Percentiles rank a stretch among this genome's conserved stretches.
These are phyloP conservation scores for Fusarium marasasianum DNA, from an alignment of 2,329 filamentous ascomycete genomes.

Conservation along the genomic window DNA sequence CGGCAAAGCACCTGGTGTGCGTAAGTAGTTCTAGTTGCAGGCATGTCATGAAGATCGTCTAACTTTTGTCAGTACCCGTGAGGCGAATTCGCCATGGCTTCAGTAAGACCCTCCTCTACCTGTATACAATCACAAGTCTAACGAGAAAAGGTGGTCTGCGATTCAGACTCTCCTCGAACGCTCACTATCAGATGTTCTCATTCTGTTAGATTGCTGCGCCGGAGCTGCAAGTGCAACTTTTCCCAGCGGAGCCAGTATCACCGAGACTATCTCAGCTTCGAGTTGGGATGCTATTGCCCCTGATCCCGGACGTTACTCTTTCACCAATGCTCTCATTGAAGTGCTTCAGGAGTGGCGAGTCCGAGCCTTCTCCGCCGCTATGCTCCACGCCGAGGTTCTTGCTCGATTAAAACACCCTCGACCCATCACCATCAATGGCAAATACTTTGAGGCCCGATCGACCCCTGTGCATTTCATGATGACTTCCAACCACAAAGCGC, in stretches of 20 bases:
- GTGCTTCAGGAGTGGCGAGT: constrained; percentile 66
- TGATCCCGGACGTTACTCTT: constrained; percentile 67
- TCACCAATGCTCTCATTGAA: constrained; percentile 67
- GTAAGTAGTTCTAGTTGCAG: constrained; percentile 48
- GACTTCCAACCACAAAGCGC: constrained; percentile 67
- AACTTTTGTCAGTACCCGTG: constrained; percentile 54
- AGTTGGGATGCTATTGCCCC: constrained; percentile 71
- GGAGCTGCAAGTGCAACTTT: constrained; percentile 69
- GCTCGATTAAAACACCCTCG: constrained; percentile 69
- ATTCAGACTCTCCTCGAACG: constrained; percentile 68
- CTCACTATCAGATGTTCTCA: constrained; percentile 65
- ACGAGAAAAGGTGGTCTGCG: constrained; percentile 61
- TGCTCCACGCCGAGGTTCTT: constrained; percentile 68
- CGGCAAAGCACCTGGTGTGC: constrained; percentile 70
- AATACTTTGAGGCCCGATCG: constrained; percentile 65
- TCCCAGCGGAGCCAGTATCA: constrained; percentile 66
- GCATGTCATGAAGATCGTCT: neutral
- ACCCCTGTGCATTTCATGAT: constrained; percentile 72
- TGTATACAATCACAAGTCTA: neutral
- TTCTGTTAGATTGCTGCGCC: constrained; percentile 68
- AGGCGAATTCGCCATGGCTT: constrained; percentile 62
- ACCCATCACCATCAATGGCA: constrained; percentile 66
- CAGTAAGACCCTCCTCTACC: constrained; percentile 53
- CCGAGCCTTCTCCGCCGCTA: constrained; percentile 66
- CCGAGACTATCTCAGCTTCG: constrained; percentile 69